A percentile compares a stretch with the other conserved stretches of the same genome.
These are phyloP conservation scores for Colletotrichum viniferum DNA, from an alignment of 2,329 filamentous ascomycete genomes.

Conservation along the genomic window DNA sequence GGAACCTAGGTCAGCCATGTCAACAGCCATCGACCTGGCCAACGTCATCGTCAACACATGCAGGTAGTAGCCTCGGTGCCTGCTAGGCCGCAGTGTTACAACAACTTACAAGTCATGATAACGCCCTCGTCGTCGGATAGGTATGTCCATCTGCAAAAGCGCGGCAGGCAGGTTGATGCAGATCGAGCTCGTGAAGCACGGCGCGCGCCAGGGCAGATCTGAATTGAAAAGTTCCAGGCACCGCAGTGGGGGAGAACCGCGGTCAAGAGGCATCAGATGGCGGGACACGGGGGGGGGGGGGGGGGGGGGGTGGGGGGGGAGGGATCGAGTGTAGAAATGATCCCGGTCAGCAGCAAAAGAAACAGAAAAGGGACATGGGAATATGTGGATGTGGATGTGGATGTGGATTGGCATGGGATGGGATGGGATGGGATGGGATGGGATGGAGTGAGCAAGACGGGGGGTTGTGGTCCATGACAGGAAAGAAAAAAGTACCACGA, in stretches of 20 bases:
- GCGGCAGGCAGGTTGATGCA: conserved; percentile 6
- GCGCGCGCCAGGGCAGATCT: not conserved
- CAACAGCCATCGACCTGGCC: not conserved
- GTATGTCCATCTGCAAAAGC: not conserved
- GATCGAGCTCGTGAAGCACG: not conserved
- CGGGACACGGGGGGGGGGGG: too few species aligned
- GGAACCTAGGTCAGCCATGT: not conserved
- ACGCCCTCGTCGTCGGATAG: not conserved
- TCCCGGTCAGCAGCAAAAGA: not conserved
- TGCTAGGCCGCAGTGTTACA: not conserved
- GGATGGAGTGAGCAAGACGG: not conserved
- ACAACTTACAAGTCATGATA: not conserved
- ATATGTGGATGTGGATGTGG: not conserved
- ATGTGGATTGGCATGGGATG: not conserved
- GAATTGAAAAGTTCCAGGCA: not conserved
- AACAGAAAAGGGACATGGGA: not conserved
- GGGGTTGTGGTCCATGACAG: not conserved
- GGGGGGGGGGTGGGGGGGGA: too few species aligned
- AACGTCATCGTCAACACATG: not conserved
- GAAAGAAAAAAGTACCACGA: not conserved
- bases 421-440: not conserved
- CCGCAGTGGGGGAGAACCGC: not conserved
- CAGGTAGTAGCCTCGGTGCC: not conserved
- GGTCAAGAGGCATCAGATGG: not conserved
- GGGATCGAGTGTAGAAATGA: not conserved